phyloP scores from a whole-genome alignment of 2,329 filamentous ascomycete species.

The Hirsutella rhossiliensis region DNA sequence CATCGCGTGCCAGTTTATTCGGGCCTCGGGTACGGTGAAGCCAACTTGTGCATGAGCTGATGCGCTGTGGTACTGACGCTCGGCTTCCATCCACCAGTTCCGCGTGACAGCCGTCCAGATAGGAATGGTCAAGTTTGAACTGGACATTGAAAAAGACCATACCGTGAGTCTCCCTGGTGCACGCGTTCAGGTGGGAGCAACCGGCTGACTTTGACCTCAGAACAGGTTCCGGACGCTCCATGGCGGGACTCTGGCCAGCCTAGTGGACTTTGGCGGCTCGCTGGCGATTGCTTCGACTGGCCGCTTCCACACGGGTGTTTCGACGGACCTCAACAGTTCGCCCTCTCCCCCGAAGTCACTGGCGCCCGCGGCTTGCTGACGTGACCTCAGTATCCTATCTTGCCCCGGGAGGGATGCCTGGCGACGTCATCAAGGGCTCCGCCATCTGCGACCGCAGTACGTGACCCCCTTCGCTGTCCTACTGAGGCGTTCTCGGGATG shows the following conservation, averaged over 20 bases:
- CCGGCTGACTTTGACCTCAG: constrained; percentile 24
- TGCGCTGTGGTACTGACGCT: background rate
- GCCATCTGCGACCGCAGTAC: constrained; percentile 51
- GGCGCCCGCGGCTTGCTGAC: background rate
- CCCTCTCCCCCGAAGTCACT: background rate
- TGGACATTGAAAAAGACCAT: constrained; percentile 63
- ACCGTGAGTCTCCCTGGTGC: constrained; percentile 38
- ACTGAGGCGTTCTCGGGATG: background rate
- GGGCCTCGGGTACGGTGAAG: constrained; percentile 13
- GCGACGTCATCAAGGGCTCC: constrained; percentile 42
- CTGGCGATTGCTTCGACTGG: constrained; percentile 54
- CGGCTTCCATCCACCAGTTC: constrained; percentile 34
- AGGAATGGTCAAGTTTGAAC: constrained; percentile 63
- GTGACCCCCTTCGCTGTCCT: constrained; percentile 4
- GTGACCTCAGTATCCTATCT: constrained; percentile 48
- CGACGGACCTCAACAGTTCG: constrained; percentile 51
- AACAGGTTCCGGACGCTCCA: constrained; percentile 68
- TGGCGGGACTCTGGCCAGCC: constrained; percentile 66
- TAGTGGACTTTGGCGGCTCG: constrained; percentile 56
- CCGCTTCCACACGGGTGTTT: constrained; percentile 50
- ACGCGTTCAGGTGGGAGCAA: background rate
- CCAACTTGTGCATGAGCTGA: background rate
- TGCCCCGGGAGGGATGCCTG: constrained; percentile 42
- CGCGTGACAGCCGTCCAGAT: constrained; percentile 51
- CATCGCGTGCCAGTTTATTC: constrained; percentile 11